Evolutionary conservation across 2,329 filamentous ascomycete species (phyloP), one percentile per base, ranked within the genome.

Genomic region (Nemania abortiva): DNA sequence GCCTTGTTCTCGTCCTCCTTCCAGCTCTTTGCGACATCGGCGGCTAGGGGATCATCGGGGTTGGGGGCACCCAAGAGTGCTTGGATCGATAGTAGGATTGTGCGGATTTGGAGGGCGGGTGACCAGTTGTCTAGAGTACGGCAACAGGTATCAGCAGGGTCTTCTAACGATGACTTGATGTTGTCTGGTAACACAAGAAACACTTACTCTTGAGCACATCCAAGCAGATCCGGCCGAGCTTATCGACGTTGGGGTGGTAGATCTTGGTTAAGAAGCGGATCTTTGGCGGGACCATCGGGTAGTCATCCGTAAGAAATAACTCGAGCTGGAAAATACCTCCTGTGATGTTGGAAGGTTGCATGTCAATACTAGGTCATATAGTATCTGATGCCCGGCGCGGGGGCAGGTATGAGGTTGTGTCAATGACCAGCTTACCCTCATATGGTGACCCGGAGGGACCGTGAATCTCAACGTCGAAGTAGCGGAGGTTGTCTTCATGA

Each of bases 181-280:
- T 29, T 27, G 45, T 68, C 18, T 62, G 70, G 57, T 39, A 29
- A 31, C 24, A 5, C 24, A 5, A 27, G 2, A 11, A 11, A 15
- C 0, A 13, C 88, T 75, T 85, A 97, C 96, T 97, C 86, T 99
- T 99, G 66, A 99, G 84, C 39, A 99, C 96, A 80, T 99, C 96
- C 58, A 99, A 85, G 80, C 97, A 99, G 82, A 99, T 99, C 69
- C 96, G 92, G 69, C 96, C 96, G 1, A 99, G 89, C 83, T 97
- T 97, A 81, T 99, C 96, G 75, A 99, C 98, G 81, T 99, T 99
- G 61, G 96, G 96, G 81, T 99, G 97, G 83, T 98, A 99, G 81
- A 99, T 98, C 84, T 97, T 98, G 76, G 97, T 99, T 60, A 99
- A 87, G 83, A 99, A 99, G 64, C 96, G 93, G 79, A 99, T 98